Evolutionary conservation across 31 red algal species (phyloP).

Genomic region (Bonnemaisonia californica): DNA sequence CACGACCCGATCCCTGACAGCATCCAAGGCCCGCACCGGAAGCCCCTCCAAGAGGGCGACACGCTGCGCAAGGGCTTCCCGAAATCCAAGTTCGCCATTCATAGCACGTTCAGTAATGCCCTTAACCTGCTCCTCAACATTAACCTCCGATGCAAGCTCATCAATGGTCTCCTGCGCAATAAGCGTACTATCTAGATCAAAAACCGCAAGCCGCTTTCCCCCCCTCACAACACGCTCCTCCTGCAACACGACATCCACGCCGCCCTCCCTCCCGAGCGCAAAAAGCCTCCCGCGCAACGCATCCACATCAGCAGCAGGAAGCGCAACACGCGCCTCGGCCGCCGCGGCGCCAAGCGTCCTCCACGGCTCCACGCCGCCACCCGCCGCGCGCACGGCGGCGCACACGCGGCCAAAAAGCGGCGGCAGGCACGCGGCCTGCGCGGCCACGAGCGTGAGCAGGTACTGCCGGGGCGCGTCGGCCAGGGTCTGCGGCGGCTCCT

Average conservation of each 20-base stretch:
- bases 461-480: background rate
- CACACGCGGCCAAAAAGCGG: too few relatives aligned
- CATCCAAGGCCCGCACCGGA: constrained; percentile 34
- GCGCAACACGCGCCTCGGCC: constrained; percentile 3
- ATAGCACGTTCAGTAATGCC: constrained; percentile 91
- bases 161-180: constrained; percentile 96
- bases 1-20: constrained; percentile 65
- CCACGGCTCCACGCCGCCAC: background rate
- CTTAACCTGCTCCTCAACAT: constrained; percentile 57
- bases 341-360: background rate
- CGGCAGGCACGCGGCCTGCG: background rate
- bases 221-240: constrained; percentile 33
- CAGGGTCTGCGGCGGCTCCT: background rate
- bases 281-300: constrained; percentile 21
- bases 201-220: constrained; percentile 89
- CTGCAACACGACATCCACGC: constrained; percentile 77
- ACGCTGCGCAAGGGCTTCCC: constrained; percentile 67
- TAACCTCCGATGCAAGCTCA: constrained; percentile 69
- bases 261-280: constrained; percentile 26
- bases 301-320: constrained; percentile 10
- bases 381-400: background rate
- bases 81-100: constrained; percentile 89
- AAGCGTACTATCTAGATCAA: constrained; percentile 95
- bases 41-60: constrained; percentile 78
- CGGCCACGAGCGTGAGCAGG: background rate